Base-by-base conservation (phyloP, 306 rosid genomes). In the Lablab purpureus region DNA sequence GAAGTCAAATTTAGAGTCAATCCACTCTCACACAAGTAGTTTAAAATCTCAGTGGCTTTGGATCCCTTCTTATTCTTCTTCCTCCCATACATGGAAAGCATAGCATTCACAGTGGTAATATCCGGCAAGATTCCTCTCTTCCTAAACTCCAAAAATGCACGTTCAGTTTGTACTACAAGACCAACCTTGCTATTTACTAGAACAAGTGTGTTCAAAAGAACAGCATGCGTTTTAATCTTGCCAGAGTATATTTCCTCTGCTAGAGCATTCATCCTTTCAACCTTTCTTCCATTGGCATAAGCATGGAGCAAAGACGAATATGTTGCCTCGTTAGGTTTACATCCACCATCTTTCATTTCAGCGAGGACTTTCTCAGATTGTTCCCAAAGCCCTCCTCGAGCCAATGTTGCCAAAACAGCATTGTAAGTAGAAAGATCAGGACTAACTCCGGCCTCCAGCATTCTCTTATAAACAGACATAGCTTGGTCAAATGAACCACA, bases 371-470 rank as follows among this genome's bases (percentile, higher is more conserved):
- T 95, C 84, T 95, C 97, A 5, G 97, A 86, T 34, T 89, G 98
- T 82, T 92, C 89, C 94, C 97, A 95, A 71, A 89, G 96, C 66
- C 97, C 97, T 55, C 97, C 98, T 58, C 97, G 91, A 68, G 94
- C 99, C 82, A 95, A 80, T 1, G 99, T 97, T 4, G 98, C 98
- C 77, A 95, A 83, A 81, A 95, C 91, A 55, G 97, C 94, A 78
- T 95, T 92, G 68, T 95, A 95, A 21, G 92, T 84, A 64, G 98
- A 91, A 71, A 93, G 92, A 77, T 91, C 97, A 4, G 97, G 90
- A 58, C 88, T 76, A 46, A 91, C 87, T 74, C 97, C 98, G 49
- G 93, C 91, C 67, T 93, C 98, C 79, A 91, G 79, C 94, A 91
- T 91, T 80, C 87, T 87, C 87, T 84, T 83, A 55, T 93, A 93